These are phyloP conservation scores for Grosmannia clavigera DNA, from an alignment of 2,329 filamentous ascomycete species.

Conservation along the genomic window DNA sequence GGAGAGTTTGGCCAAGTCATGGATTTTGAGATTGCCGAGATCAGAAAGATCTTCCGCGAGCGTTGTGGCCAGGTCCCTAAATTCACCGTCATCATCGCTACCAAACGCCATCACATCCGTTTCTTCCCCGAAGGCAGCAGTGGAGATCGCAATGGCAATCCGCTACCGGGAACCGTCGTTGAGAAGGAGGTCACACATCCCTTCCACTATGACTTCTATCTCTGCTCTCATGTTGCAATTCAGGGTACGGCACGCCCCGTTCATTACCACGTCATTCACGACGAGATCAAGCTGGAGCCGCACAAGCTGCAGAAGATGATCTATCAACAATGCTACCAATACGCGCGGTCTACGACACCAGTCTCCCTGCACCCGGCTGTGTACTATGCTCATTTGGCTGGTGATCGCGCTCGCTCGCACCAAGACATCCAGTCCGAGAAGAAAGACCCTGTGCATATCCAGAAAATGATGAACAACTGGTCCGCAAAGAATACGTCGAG, in stretches of 20 bases:
- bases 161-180: constrained; percentile 75
- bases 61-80: constrained; percentile 33
- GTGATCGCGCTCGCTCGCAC: constrained; percentile 66
- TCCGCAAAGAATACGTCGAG: constrained; percentile 27
- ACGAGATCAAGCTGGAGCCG: constrained; percentile 58
- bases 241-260: constrained; percentile 90
- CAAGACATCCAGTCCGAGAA: constrained; percentile 38
- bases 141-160: constrained; percentile 66
- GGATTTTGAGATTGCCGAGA: constrained; percentile 59
- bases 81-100: constrained; percentile 77
- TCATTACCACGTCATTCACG: constrained; percentile 79
- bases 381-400: constrained; percentile 90
- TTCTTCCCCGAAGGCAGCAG: constrained; percentile 58
- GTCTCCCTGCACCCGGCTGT: constrained; percentile 82
- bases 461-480: constrained; percentile 27
- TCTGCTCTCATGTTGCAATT: constrained; percentile 56
- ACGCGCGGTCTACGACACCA: constrained; percentile 80
- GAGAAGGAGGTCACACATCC: constrained; percentile 86
- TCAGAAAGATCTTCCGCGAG: constrained; percentile 46
- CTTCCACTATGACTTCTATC: constrained; percentile 77
- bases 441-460: constrained; percentile 29
- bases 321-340: constrained; percentile 92
- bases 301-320: constrained; percentile 75
- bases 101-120: constrained; percentile 88
- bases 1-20: constrained; percentile 75